These are phyloP conservation scores for Lentinula detonsa DNA, from an alignment of 768 basidiomycete genomes.

Conservation along the genomic window DNA sequence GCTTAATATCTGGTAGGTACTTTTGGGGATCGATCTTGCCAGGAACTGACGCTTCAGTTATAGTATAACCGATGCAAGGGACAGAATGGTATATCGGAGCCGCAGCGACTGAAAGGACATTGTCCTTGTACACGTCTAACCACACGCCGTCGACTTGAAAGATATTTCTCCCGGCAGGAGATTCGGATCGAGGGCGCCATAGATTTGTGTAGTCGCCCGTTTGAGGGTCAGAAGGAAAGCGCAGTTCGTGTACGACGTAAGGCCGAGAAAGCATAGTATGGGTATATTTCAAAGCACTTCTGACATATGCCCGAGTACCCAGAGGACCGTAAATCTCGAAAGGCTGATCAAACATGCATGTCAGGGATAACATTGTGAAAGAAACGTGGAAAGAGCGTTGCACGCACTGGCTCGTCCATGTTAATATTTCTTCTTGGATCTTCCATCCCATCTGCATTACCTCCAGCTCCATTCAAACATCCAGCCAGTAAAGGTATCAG, in stretches of 20 bases:
- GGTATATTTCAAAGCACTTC: constrained; percentile 60
- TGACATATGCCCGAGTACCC: constrained; percentile 78
- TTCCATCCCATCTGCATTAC: constrained; percentile 46
- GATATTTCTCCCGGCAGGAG: constrained; percentile 58
- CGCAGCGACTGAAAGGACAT: constrained; percentile 58
- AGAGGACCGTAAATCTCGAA: constrained; percentile 84
- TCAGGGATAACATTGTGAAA: neutral
- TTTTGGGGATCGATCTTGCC: constrained; percentile 69
- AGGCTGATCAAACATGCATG: constrained; percentile 31
- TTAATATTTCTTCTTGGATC: constrained; percentile 49
- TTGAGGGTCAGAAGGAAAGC: constrained; percentile 52
- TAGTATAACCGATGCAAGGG: constrained; percentile 75
- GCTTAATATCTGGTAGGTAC: constrained; percentile 63
- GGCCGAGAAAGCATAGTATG: constrained; percentile 58
- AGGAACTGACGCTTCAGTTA: constrained; percentile 64
- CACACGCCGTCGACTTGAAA: constrained; percentile 53
- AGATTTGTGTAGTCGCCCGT: constrained; percentile 43
- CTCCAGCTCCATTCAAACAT: constrained; percentile 71
- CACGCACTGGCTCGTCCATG: constrained; percentile 27
- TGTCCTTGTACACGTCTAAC: constrained; percentile 56
- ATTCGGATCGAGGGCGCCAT: constrained; percentile 47
- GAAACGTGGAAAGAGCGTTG: neutral
- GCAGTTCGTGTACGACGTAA: constrained; percentile 82
- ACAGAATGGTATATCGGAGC: constrained; percentile 78
- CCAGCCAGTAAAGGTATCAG: constrained; percentile 63